phyloP scores from a whole-genome alignment of 2,329 filamentous ascomycete genomes.

The Xenoacremonium recifei region DNA sequence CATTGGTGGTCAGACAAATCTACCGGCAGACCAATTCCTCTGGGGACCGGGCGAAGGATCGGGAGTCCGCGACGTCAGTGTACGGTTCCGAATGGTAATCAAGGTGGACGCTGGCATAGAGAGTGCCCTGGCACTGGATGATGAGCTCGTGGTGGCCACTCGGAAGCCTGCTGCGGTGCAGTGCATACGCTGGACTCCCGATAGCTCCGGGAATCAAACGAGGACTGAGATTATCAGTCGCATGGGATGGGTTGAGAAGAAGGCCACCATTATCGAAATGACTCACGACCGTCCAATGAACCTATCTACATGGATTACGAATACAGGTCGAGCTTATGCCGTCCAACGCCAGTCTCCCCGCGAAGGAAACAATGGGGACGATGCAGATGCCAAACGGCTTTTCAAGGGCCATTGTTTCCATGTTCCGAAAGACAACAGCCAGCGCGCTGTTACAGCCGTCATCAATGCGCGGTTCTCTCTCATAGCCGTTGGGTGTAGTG shows the following conservation, averaged over 20 bases:
- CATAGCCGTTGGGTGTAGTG: conserved; percentile 78
- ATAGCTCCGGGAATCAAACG: conserved; percentile 78
- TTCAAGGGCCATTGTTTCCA: conserved; percentile 95
- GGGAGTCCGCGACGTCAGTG: conserved; percentile 80
- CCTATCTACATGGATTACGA: conserved; percentile 87
- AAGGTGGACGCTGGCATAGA: conserved; percentile 95
- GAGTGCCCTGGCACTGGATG: conserved; percentile 82
- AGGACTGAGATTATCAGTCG: conserved; percentile 86
- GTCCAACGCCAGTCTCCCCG: conserved; percentile 67
- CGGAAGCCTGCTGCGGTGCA: conserved; percentile 91
- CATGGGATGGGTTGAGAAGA: conserved; percentile 83
- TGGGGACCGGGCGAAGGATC: conserved; percentile 79
- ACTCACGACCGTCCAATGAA: conserved; percentile 96
- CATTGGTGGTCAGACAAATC: conserved; percentile 53
- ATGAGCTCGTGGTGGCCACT: conserved; percentile 90
- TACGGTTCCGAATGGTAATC: conserved; percentile 96
- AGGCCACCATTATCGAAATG: conserved; percentile 76
- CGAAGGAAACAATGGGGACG: conserved; percentile 39
- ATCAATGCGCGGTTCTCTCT: conserved; percentile 96
- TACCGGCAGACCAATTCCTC: conserved; percentile 59
- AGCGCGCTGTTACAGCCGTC: conserved; percentile 69
- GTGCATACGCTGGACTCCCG: conserved; percentile 92
- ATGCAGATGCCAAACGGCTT: conserved; percentile 60
- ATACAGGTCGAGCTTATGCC: conserved; percentile 83
- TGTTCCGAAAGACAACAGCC: conserved; percentile 56